Evolutionary conservation across 345 rosid genomes (phyloP), one percentile per base, ranked within the genome.

Genomic region (Moricandia moricandioides): DNA sequence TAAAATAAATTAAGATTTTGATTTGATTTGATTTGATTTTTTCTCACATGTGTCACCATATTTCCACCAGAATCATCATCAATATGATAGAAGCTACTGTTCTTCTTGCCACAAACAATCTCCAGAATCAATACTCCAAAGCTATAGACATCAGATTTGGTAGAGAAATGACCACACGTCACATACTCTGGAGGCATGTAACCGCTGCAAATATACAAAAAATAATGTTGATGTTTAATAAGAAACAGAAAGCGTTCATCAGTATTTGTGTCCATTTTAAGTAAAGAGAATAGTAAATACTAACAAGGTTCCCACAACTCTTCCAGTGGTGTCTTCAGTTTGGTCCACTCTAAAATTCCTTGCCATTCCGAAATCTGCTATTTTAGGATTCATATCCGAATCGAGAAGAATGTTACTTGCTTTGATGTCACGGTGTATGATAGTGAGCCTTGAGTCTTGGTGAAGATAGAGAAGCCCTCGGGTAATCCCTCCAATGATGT

Each of bases 131-230:
- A 35, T 9, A 82, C 80, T 1, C 84, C 84, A 5, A 78, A 82
- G 47, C 84, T 82, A 58, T 74, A 82, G 1, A 82, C 71, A 67
- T 78, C 82, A 31, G 84, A 78, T 59, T 82, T 82, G 4, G 74
- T 57, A 1, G 80, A 82, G 69, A 61, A 78, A 3, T 31, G 62
- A 7, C 82, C 82, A 27, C 27, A 49, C 0, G 75, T 62, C 56
- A 75, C 75, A 49, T 82, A 82, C 55, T 82, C 82, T 14, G 82
- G 82, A 56, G 84, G 66, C 78, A 78, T 82, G 75, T 82, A 82
- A 56, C 84, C 82, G 0, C 84, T 82, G 76, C 26, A 70, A 39
- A 65, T 70, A 6, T 31, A 3, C 12, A 13, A 18, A 71, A 27
- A 18, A 16, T 1, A 62, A 9, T 49, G 1, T 18, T 62, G 5